Evolutionary conservation across 306 rosid species (phyloP), one percentile per base, ranked within the genome.

Genomic region (Neltuma alba): DNA sequence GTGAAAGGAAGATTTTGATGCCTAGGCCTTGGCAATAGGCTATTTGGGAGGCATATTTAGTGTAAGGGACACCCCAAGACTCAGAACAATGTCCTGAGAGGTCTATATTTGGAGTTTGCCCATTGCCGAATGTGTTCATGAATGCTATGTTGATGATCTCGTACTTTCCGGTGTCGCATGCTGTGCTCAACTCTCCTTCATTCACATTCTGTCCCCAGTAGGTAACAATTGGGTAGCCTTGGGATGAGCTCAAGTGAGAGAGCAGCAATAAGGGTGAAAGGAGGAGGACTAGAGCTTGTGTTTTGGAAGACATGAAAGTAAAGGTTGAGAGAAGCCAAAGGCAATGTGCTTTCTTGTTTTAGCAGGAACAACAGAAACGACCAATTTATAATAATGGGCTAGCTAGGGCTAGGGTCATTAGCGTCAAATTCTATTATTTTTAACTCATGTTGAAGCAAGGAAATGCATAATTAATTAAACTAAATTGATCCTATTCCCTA

Each of bases 1-100:
- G 15, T 40, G 73, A 15, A 33, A 68, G 73, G 73, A 68, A 20
- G 73, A 68, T 45, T 40, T 68, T 68, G 73, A 68, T 25, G 7
- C 41, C 41, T 37, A 37, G 41, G 9, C 1, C 1, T 7, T 37
- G 41, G 41, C 41, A 37, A 7, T 37, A 37, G 41, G 41, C 50
- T 44, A 47, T 47, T 15, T 14, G n/a, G n/a, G 54, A 14, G n/a
- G 54, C 54, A 16, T 47, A 47, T 47, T 47, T 47, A 5, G 54
- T 47, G 54, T 18, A 12, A n/a, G n/a, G n/a, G n/a, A n/a, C n/a
- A n/a, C n/a, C n/a, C 12, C 54, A 47, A n/a, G n/a, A n/a, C n/a
- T n/a, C n/a, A 4, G 4, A 2, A 47, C 64, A 12, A 10, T 57
- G 64, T 57, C 64, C 64, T 0, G 64, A 0, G 2, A 57, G 34